Percentiles rank a stretch among this genome's conserved stretches.
phyloP scores from a whole-genome alignment of 2,329 filamentous ascomycete genomes.

The Ascochyta fabae region DNA sequence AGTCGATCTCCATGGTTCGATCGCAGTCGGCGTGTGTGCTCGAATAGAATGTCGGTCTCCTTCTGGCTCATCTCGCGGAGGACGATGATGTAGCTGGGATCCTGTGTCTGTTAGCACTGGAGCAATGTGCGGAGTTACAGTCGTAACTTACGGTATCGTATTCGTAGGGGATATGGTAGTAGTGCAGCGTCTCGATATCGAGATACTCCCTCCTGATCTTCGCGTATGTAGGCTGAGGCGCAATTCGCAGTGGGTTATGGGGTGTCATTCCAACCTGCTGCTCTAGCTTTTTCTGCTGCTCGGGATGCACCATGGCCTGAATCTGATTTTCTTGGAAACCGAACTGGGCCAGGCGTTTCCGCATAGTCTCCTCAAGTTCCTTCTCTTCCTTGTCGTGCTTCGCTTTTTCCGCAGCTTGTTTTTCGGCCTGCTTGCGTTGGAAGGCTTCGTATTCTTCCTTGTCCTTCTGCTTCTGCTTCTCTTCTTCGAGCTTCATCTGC shows the following conservation, averaged over 20 bases:
- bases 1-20: slow-evolving; percentile 38
- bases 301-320: slow-evolving; percentile 55
- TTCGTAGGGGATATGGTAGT: slow-evolving; percentile 58
- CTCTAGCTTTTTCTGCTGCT: slow-evolving; percentile 48
- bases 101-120: slow-evolving; percentile 26
- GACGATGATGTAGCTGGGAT: slow-evolving; percentile 58
- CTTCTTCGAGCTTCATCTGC: slow-evolving; percentile 50
- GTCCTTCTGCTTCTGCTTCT: slow-evolving; percentile 50
- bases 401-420: slow-evolving; percentile 51
- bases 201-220: slow-evolving; percentile 57
- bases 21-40: slow-evolving; percentile 57
- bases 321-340: slow-evolving; percentile 58
- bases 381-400: slow-evolving; percentile 50
- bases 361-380: slow-evolving; percentile 55
- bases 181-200: slow-evolving; percentile 54
- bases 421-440: slow-evolving; percentile 49
- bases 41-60: slow-evolving; percentile 58
- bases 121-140: not conserved
- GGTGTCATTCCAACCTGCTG: slow-evolving; percentile 45
- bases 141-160: slow-evolving; percentile 53
- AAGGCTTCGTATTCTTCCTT: slow-evolving; percentile 53
- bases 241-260: slow-evolving; percentile 40
- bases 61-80: slow-evolving; percentile 56
- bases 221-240: slow-evolving; percentile 52
- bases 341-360: slow-evolving; percentile 51